Percentiles rank a stretch among this genome's conserved stretches.
phyloP scores from a whole-genome alignment of 208 protist species.

The Crithidia sp. region DNA sequence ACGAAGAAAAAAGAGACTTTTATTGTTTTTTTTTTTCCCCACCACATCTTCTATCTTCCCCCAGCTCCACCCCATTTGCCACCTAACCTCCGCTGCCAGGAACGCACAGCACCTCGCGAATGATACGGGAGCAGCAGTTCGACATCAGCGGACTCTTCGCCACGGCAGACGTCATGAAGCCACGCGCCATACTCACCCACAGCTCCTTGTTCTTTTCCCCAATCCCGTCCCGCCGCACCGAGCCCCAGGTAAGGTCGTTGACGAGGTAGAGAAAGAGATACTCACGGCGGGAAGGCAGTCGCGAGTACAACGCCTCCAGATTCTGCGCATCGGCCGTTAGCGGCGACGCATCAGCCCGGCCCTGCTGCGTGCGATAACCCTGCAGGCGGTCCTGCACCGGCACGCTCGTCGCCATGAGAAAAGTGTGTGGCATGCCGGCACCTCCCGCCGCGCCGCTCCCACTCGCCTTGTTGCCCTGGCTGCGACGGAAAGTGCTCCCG shows the following conservation, averaged over 20 bases:
- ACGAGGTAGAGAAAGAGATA: slow-evolving; percentile 57
- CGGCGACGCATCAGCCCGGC: neutral
- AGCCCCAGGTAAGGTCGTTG: slow-evolving; percentile 57
- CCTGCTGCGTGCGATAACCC: slow-evolving; percentile 4
- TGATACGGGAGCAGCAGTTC: slow-evolving; percentile 59
- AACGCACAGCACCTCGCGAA: slow-evolving; percentile 57
- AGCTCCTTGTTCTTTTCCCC: slow-evolving; percentile 40
- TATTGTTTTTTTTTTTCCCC: too few relatives aligned
- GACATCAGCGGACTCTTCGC: slow-evolving; percentile 57
- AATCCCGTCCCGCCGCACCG: slow-evolving; percentile 32
- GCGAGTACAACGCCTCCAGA: slow-evolving; percentile 1
- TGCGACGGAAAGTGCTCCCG: slow-evolving; percentile 27
- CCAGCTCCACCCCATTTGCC: neutral
- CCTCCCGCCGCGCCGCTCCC: too few relatives aligned
- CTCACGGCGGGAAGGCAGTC: slow-evolving; percentile 56
- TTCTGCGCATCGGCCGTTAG: neutral
- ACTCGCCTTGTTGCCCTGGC: neutral
- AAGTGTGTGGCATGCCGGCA: neutral
- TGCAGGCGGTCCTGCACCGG: slow-evolving; percentile 17
- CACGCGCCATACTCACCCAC: slow-evolving; percentile 56
- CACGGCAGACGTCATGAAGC: slow-evolving; percentile 50
- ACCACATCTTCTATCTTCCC: too few relatives aligned
- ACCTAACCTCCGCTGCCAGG: neutral
- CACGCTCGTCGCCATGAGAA: slow-evolving; percentile 1
- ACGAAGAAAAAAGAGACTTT: neutral